Conservation (phyloP, 257 asterid species). For the Jacaranda copaia region DNA sequence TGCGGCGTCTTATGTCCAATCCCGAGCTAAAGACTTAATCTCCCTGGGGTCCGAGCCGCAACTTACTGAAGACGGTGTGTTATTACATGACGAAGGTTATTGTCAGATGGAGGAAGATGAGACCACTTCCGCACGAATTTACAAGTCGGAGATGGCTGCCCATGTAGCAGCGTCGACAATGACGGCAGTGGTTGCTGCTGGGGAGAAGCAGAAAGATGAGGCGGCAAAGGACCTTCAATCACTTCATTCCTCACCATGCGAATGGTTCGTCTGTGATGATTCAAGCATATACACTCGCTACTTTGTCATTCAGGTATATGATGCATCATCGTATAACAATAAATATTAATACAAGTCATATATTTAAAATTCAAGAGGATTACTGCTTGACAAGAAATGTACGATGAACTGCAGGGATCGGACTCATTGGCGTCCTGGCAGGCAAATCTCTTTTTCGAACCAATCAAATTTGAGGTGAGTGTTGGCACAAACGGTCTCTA, state of each 20-base stretch:
- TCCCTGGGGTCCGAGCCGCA: constrained; percentile 43
- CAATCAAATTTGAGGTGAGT: constrained; percentile 78
- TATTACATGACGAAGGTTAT: constrained; percentile 8
- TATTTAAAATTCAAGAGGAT: background rate
- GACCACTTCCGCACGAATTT: constrained; percentile 17
- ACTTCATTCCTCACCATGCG: constrained; percentile 84
- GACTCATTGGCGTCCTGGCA: constrained; percentile 94
- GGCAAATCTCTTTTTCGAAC: constrained; percentile 90
- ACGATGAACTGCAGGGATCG: constrained; percentile 67
- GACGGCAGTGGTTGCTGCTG: constrained; percentile 92
- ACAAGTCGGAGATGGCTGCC: constrained; percentile 76
- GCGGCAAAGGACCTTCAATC: constrained; percentile 89
- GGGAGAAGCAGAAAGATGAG: constrained; percentile 70
- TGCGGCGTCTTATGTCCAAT: constrained; percentile 78
- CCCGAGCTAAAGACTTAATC: constrained; percentile 50
- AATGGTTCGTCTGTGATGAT: constrained; percentile 92
- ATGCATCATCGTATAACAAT: too few species aligned
- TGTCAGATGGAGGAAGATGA: constrained; percentile 34
- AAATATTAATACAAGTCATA: background rate
- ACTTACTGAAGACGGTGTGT: constrained; percentile 12
- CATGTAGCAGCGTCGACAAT: constrained; percentile 80
- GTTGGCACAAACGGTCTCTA: constrained; percentile 1
- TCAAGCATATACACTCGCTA: constrained; percentile 68
- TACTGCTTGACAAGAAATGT: constrained; percentile 26
- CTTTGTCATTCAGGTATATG: constrained; percentile 75